These are phyloP conservation scores for Pseudogymnoascus verrucosus DNA, from an alignment of 2,329 filamentous ascomycete genomes.

Conservation along the genomic window DNA sequence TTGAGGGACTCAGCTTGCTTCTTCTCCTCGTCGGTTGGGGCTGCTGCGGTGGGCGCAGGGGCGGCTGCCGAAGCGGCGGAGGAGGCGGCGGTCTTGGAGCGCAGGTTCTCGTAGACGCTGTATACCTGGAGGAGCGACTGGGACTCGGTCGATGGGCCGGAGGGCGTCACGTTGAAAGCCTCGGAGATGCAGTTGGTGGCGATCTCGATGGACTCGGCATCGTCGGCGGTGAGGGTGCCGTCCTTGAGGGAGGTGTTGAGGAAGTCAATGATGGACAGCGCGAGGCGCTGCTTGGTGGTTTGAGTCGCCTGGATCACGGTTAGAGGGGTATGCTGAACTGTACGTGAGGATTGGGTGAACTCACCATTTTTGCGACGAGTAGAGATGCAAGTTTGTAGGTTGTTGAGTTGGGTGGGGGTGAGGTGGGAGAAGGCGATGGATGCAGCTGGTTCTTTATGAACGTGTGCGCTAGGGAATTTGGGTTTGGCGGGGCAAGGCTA, in stretches of 20 bases:
- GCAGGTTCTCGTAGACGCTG: slow-evolving; percentile 91
- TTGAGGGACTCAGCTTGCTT: slow-evolving; percentile 84
- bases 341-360: neutral
- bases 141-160: slow-evolving; percentile 61
- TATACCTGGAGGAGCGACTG: slow-evolving; percentile 90
- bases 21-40: slow-evolving; percentile 47
- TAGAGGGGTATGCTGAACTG: neutral
- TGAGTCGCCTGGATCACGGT: slow-evolving; percentile 11
- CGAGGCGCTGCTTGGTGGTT: slow-evolving; percentile 63
- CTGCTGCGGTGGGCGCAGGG: slow-evolving; percentile 29
- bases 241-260: slow-evolving; percentile 76
- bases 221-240: slow-evolving; percentile 79
- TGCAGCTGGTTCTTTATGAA: neutral
- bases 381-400: neutral
- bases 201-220: slow-evolving; percentile 89
- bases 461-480: slow-evolving; percentile 5
- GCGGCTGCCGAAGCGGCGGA: slow-evolving; percentile 37
- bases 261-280: slow-evolving; percentile 96
- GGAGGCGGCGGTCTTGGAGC: slow-evolving; percentile 37
- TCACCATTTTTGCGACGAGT: slow-evolving; percentile 13
- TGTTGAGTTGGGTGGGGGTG: neutral
- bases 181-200: slow-evolving; percentile 91
- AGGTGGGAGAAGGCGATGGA: neutral
- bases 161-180: slow-evolving; percentile 89
- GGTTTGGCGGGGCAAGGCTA: slow-evolving; percentile 5